These are phyloP conservation scores for Podaxis sp. DNA, from an alignment of 768 basidiomycete genomes.

Conservation along the genomic window DNA sequence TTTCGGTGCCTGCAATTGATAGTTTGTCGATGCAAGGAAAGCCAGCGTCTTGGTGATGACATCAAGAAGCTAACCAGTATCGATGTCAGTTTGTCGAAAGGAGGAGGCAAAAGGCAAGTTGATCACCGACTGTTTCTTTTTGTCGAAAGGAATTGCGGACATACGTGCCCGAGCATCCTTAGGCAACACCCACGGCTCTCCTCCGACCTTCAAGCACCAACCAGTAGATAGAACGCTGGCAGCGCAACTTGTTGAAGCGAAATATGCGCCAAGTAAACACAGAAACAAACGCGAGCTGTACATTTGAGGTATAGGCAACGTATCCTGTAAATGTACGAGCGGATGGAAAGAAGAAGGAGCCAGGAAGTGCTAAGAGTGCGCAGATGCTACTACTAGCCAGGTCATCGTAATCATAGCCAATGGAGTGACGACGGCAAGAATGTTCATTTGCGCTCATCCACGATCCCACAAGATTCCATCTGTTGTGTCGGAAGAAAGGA, in stretches of 20 bases:
- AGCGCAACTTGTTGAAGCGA: background rate
- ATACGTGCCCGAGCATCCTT: conserved; percentile 47
- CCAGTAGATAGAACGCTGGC: background rate
- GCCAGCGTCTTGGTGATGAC: conserved; percentile 53
- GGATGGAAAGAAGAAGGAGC: background rate
- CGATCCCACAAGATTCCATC: no score
- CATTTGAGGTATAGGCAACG: background rate
- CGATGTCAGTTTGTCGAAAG: background rate
- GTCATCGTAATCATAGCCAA: no score
- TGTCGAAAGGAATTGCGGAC: conserved; percentile 42
- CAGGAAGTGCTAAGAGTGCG: background rate
- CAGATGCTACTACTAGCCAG: background rate
- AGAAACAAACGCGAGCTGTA: background rate
- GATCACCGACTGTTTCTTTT: conserved; percentile 38
- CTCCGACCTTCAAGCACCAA: conserved; percentile 38
- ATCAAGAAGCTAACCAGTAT: conserved; percentile 41
- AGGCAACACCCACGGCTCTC: conserved; percentile 53
- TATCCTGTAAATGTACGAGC: background rate
- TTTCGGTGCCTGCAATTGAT: conserved; percentile 48
- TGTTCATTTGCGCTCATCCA: no score
- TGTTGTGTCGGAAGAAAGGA: no score
- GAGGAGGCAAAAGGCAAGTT: background rate
- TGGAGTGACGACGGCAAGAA: no score
- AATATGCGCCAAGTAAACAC: background rate
- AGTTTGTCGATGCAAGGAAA: conserved; percentile 62